Conservation (phyloP, 2,329 filamentous ascomycete genomes). For the Hypoxylon sp. region DNA sequence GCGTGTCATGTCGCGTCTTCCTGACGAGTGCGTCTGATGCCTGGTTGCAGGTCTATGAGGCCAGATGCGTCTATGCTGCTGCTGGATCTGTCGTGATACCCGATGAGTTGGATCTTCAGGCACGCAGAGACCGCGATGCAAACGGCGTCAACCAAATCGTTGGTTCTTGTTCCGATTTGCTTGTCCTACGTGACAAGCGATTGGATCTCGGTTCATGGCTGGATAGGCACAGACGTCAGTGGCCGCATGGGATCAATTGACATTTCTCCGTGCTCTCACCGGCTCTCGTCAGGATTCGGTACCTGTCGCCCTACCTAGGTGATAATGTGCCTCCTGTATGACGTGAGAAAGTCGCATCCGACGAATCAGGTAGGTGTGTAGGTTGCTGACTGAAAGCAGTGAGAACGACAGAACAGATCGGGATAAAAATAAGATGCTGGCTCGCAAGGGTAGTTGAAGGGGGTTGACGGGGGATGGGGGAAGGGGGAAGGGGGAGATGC, state of each 20-base stretch:
- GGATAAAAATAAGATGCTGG: constrained; percentile 3
- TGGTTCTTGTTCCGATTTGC: constrained; percentile 42
- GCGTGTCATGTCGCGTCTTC: constrained; percentile 28
- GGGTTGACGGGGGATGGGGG: too few species aligned
- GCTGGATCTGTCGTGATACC: constrained; percentile 47
- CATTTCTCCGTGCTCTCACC: constrained; percentile 18
- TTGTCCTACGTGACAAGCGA: constrained; percentile 43
- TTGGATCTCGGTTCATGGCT: constrained; percentile 37
- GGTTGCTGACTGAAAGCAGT: constrained; percentile 13
- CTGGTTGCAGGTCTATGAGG: constrained; percentile 32
- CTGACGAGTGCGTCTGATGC: constrained; percentile 35
- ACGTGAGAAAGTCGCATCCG: constrained; percentile 13
- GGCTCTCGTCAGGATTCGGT: too few species aligned
- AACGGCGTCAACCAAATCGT: constrained; percentile 49
- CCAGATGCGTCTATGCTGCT: constrained; percentile 46
- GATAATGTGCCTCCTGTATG: constrained; percentile 27
- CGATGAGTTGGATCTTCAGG: constrained; percentile 46
- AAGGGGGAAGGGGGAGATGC: neutral
- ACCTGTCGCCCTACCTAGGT: neutral
- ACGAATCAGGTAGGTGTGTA: constrained; percentile 31
- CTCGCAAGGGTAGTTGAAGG: neutral
- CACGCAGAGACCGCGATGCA: constrained; percentile 41
- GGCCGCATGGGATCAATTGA: constrained; percentile 24
- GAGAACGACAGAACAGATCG: constrained; percentile 7
- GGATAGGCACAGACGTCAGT: constrained; percentile 37